A percentile compares a stretch with the other conserved stretches of the same genome.
phyloP scores from a whole-genome alignment of 2,329 filamentous ascomycete genomes.

The Coniochaeta sp. region DNA sequence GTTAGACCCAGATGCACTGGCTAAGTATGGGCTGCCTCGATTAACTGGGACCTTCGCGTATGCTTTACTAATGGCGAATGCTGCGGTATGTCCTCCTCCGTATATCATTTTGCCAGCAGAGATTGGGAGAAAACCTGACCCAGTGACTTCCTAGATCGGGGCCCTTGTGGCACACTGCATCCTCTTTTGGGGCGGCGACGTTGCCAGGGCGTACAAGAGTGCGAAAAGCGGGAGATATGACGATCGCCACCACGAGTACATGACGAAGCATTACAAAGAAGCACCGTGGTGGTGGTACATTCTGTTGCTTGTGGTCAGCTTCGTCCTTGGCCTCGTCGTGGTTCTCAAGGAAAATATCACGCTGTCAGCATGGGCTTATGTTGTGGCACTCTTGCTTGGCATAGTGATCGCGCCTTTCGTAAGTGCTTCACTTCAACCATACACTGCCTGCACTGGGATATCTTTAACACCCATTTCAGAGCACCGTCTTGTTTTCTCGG shows the following conservation, averaged over 20 bases:
- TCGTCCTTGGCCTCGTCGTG: constrained; percentile 38
- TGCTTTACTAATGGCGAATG: constrained; percentile 48
- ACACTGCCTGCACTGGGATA: constrained; percentile 4
- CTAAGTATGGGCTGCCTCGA: constrained; percentile 35
- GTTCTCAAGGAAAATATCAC: constrained; percentile 38
- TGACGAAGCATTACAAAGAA: constrained; percentile 46
- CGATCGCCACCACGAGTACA: constrained; percentile 45
- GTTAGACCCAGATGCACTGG: constrained; percentile 32
- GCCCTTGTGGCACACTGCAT: constrained; percentile 44
- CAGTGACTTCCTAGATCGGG: constrained; percentile 35
- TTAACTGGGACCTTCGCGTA: constrained; percentile 44
- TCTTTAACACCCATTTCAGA: constrained; percentile 22
- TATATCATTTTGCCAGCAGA: background rate
- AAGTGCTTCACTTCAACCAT: constrained; percentile 10
- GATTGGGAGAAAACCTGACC: background rate
- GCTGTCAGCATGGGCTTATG: constrained; percentile 38
- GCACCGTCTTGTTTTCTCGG: constrained; percentile 41
- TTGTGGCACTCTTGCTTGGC: constrained; percentile 35
- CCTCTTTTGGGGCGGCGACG: constrained; percentile 49
- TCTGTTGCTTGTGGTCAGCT: constrained; percentile 30
- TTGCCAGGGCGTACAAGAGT: constrained; percentile 38
- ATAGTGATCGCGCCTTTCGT: constrained; percentile 43
- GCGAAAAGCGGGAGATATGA: constrained; percentile 32
- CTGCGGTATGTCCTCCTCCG: constrained; percentile 32
- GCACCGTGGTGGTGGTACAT: constrained; percentile 41